Evolutionary conservation across 2,329 filamentous ascomycete species (phyloP), one percentile per base, ranked within the genome.

Genomic region (Neonectria hederae): DNA sequence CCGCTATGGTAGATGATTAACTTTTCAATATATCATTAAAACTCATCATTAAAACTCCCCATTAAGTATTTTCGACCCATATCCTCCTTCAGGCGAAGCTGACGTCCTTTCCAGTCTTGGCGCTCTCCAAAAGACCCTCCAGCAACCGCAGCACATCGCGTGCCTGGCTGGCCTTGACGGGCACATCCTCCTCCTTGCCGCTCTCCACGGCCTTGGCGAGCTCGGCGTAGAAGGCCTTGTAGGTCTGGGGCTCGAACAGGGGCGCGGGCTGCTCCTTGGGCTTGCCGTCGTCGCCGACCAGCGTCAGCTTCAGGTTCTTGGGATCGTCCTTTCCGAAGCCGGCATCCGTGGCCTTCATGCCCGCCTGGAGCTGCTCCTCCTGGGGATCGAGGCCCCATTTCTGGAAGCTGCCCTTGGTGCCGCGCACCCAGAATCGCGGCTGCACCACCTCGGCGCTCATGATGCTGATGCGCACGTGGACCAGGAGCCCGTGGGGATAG

Each of bases 371-470:
- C 76, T 93, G 90, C 60, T 89, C 87, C 80, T 96, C 92, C 78
- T 95, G 92, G 1, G 88, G 81, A 75, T 96, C 92, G 2, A 95
- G 82, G 58, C 85, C 83, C 42, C 81, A 79, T 83, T 94, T 95
- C 81, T 87, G 90, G 79, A 90, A 95, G 74, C 87, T 91, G 1
- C 91, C 92, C 78, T 90, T 89, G 19, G 87, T 87, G 22, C 92
- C 92, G 26, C 92, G 83, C 10, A 94, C 83, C 92, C 92, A 94
- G 82, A 90, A 95, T 42, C 92, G 83, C 63, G 91, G 82, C 81
- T 95, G 92, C 65, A 86, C 82, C 24, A 82, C 82, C 78, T 94
- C 92, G 3, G 87, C 86, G 74, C 88, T 92, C 54, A 93, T 82
- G 22, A 91, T 86, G 45, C 85, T 87, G 62, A 90, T 90, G 75